A percentile compares a stretch with the other conserved stretches of the same genome.
These are phyloP conservation scores for Xylaria sp. DNA, from an alignment of 2,329 filamentous ascomycete genomes.

Conservation along the genomic window DNA sequence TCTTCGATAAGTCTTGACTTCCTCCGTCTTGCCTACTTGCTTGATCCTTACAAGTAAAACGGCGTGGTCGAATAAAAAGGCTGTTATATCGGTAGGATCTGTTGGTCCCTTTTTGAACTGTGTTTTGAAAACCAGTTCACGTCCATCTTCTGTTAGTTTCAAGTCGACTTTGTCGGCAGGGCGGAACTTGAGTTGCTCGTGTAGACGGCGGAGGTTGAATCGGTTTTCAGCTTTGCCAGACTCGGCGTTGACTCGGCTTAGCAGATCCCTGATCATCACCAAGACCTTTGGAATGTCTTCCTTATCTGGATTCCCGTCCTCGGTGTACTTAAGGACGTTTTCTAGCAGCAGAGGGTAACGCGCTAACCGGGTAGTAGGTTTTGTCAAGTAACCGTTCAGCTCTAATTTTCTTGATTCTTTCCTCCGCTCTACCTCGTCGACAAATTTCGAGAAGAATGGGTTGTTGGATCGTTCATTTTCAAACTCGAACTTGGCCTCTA, in stretches of 20 bases:
- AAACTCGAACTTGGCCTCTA: constrained; percentile 97
- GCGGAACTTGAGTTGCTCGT: constrained; percentile 89
- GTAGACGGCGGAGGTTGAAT: constrained; percentile 91
- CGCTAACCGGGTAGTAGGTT: constrained; percentile 92
- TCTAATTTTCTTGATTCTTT: constrained; percentile 97
- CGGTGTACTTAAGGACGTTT: constrained; percentile 88
- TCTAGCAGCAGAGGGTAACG: constrained; percentile 92
- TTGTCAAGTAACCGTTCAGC: constrained; percentile 95
- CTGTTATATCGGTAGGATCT: constrained; percentile 87
- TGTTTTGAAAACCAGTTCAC: constrained; percentile 93
- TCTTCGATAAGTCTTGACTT: constrained; percentile 90
- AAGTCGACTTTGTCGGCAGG: constrained; percentile 91
- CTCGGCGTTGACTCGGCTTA: constrained; percentile 89
- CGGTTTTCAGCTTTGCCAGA: constrained; percentile 97
- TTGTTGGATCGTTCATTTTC: constrained; percentile 94
- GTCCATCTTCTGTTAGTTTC: constrained; percentile 90
- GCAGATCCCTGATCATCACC: constrained; percentile 81
- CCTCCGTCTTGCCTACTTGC: constrained; percentile 88
- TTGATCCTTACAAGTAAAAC: constrained; percentile 91
- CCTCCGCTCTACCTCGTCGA: constrained; percentile 93
- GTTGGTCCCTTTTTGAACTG: constrained; percentile 90
- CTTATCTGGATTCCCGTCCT: constrained; percentile 86
- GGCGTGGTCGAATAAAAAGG: constrained; percentile 95
- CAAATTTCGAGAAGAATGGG: constrained; percentile 83
- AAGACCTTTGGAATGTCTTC: constrained; percentile 91